Evolutionary conservation across 257 asterid species (phyloP).

Genomic region (Nyctanthes arbortristis): DNA sequence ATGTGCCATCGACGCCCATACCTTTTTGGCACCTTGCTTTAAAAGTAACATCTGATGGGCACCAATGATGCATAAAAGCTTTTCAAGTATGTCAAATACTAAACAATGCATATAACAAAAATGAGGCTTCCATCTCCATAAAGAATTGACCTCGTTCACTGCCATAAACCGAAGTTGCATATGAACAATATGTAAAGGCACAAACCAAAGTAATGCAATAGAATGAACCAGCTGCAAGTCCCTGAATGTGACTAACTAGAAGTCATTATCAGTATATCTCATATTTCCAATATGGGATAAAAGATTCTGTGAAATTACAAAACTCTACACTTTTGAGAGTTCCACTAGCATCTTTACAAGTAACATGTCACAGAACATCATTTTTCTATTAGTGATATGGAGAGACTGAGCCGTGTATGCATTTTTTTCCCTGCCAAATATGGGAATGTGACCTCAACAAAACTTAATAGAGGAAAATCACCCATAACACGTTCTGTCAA

Average conservation of each 20-base stretch:
- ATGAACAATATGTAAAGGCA: neutral
- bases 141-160: neutral
- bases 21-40: conserved; percentile 34
- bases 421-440: conserved; percentile 9
- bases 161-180: neutral
- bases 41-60: neutral
- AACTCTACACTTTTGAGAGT: neutral
- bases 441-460: conserved; percentile 7
- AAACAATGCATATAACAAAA: neutral
- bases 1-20: conserved; percentile 6
- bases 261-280: neutral
- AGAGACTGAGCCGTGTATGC: conserved; percentile 11
- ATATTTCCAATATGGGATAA: neutral
- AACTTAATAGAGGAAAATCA: conserved; percentile 27
- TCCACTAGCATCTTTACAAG: conserved; percentile 27
- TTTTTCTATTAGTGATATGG: conserved; percentile 10
- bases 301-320: conserved; percentile 17
- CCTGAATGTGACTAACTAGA: neutral
- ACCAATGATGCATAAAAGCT: no score
- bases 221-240: neutral
- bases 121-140: neutral
- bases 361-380: conserved; percentile 8
- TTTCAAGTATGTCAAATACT: no score
- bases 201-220: neutral
- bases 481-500: conserved; percentile 21